Evolutionary conservation across 139 green algal species (phyloP).

Genomic region (Yamagishiella unicocca): DNA sequence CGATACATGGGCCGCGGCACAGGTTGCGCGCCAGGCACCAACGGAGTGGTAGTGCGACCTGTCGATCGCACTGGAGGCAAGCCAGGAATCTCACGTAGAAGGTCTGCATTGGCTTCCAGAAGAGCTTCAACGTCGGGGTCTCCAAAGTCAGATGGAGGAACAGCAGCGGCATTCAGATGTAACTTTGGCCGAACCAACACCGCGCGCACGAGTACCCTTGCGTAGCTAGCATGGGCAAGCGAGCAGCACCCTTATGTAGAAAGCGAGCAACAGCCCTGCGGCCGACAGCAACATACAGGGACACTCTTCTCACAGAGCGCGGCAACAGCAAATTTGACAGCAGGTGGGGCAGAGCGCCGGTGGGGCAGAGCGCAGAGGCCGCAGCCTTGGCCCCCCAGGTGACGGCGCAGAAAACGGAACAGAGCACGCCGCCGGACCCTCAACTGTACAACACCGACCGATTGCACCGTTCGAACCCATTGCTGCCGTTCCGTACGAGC

Average conservation of each 20-base stretch:
- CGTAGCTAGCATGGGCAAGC: too few species aligned
- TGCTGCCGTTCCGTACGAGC: too few species aligned
- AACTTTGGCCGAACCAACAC: background rate
- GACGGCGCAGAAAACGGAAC: too few species aligned
- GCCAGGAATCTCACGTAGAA: conserved; percentile 10
- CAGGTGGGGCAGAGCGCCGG: background rate
- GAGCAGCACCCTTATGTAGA: too few species aligned
- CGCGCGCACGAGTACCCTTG: background rate
- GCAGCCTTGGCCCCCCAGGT: too few species aligned
- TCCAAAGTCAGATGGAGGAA: background rate
- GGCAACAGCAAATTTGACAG: background rate
- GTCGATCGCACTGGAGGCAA: conserved; percentile 20
- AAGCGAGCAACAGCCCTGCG: background rate
- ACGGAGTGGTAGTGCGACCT: conserved; percentile 6
- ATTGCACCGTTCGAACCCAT: too few species aligned
- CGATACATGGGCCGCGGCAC: conserved; percentile 23
- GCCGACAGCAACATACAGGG: background rate
- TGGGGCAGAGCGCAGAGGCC: too few species aligned
- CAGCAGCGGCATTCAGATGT: background rate
- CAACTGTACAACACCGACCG: too few species aligned
- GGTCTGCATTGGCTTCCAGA: background rate
- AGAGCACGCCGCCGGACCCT: too few species aligned
- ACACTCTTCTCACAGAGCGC: background rate
- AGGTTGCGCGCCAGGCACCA: conserved; percentile 12
- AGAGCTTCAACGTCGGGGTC: conserved; percentile 4